phyloP scores from a whole-genome alignment of 805 yeast genomes.

The Kazachstania kunashirensis region DNA sequence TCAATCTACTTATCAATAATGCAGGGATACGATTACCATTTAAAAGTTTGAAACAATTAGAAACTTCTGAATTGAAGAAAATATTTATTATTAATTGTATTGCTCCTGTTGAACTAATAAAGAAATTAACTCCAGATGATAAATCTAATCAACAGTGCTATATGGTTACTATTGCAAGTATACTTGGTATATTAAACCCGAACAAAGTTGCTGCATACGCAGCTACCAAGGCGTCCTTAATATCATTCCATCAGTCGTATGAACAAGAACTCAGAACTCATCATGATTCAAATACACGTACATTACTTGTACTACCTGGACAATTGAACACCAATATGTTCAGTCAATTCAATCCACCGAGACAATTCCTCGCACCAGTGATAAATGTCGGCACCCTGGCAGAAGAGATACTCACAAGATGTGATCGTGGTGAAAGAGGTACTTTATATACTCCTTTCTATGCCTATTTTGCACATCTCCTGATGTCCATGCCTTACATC shows the following conservation, averaged over 20 bases:
- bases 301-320: conserved; percentile 74
- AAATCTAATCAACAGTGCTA: conserved; percentile 48
- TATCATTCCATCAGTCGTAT: conserved; percentile 75
- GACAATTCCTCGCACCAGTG: conserved; percentile 68
- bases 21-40: conserved; percentile 63
- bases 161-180: conserved; percentile 69
- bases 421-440: conserved; percentile 58
- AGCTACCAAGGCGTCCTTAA: conserved; percentile 75
- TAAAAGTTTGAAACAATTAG: conserved; percentile 39
- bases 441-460: conserved; percentile 65
- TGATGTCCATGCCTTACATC: conserved; percentile 62
- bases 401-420: conserved; percentile 38
- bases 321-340: conserved; percentile 73
- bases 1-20: conserved; percentile 66
- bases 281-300: conserved; percentile 45
- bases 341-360: conserved; percentile 65
- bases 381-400: conserved; percentile 55
- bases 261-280: conserved; percentile 55
- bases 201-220: conserved; percentile 71
- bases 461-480: conserved; percentile 56
- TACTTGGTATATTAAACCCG: conserved; percentile 71
- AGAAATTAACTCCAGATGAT: conserved; percentile 56
- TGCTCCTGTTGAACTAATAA: conserved; percentile 57
- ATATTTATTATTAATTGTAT: conserved; percentile 57
- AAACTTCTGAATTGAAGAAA: conserved; percentile 33